A percentile compares a stretch with the other conserved stretches of the same genome.
These are phyloP conservation scores for Dittrichia graveolens DNA, from an alignment of 129 eudicot genomes.

Conservation along the genomic window DNA sequence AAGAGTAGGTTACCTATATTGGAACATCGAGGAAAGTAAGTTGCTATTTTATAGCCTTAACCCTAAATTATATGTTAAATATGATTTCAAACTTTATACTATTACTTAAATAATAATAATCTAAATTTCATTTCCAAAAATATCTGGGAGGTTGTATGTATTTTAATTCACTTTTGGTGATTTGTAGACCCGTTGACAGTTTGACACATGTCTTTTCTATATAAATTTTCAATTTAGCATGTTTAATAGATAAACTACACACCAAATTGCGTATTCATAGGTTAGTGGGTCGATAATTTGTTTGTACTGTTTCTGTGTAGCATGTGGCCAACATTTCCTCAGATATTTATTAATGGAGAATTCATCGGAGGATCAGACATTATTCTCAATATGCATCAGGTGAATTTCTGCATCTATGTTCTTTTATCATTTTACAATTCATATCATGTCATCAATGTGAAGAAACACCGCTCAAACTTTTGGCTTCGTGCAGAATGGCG, in stretches of 20 bases:
- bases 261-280: too few relatives aligned
- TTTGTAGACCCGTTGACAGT: neutral
- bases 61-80: neutral
- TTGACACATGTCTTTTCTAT: neutral
- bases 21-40: too few relatives aligned
- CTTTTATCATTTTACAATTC: neutral
- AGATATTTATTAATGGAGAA: slow-evolving; percentile 93
- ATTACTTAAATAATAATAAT: neutral
- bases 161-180: neutral
- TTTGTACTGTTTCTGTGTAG: slow-evolving; percentile 45
- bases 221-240: neutral
- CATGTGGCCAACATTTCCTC: slow-evolving; percentile 98
- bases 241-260: neutral
- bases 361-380: slow-evolving; percentile 98
- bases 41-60: neutral
- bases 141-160: neutral
- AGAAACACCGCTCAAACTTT: neutral
- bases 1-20: too few relatives aligned
- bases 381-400: slow-evolving; percentile 94
- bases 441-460: neutral
- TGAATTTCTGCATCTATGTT: slow-evolving; percentile 10
- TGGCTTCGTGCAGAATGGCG: slow-evolving; percentile 65
- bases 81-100: neutral
- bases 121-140: neutral
- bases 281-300: neutral